These are phyloP conservation scores for Mortierella antarctica DNA, from an alignment of 192 early-diverging fungal genomes.

Conservation along the genomic window DNA sequence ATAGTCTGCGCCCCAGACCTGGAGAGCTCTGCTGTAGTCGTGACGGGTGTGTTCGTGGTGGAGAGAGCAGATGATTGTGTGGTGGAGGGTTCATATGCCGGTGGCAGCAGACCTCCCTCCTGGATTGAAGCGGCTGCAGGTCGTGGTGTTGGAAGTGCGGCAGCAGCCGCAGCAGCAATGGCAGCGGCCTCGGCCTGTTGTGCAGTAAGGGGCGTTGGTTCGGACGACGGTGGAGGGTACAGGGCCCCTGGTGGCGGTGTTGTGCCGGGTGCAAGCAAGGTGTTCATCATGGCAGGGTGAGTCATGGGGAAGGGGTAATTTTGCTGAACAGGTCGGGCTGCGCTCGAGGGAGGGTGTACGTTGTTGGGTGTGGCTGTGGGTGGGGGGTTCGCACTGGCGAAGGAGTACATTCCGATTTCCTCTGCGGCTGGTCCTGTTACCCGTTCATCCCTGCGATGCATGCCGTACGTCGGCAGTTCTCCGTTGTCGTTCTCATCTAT, in stretches of 20 bases:
- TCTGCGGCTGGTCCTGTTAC: constrained; percentile 34
- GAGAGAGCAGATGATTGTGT: neutral
- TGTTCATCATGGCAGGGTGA: neutral
- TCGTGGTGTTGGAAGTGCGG: constrained; percentile 8
- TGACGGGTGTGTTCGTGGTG: too few species aligned
- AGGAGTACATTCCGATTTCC: constrained; percentile 49
- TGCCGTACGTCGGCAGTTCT: constrained; percentile 39
- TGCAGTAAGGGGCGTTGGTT: neutral
- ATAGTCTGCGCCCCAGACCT: too few species aligned
- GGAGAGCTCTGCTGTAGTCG: too few species aligned
- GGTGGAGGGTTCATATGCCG: constrained; percentile 9
- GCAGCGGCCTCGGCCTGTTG: constrained; percentile 18
- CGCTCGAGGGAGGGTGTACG: neutral
- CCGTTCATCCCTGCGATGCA: constrained; percentile 38
- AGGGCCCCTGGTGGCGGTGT: neutral
- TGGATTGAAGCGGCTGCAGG: neutral
- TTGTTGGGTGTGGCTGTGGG: neutral
- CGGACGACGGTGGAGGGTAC: constrained; percentile 15
- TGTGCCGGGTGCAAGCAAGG: neutral
- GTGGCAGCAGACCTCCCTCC: constrained; percentile 6
- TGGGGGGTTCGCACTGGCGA: constrained; percentile 8
- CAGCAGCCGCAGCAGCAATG: constrained; percentile 9
- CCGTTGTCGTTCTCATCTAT: constrained; percentile 39
- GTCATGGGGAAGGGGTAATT: constrained; percentile 14
- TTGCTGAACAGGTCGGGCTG: neutral